A percentile compares a stretch with the other conserved stretches of the same genome.
phyloP scores from a whole-genome alignment of 1,284 basidiomycete genomes.

The Leccinum insigne region DNA sequence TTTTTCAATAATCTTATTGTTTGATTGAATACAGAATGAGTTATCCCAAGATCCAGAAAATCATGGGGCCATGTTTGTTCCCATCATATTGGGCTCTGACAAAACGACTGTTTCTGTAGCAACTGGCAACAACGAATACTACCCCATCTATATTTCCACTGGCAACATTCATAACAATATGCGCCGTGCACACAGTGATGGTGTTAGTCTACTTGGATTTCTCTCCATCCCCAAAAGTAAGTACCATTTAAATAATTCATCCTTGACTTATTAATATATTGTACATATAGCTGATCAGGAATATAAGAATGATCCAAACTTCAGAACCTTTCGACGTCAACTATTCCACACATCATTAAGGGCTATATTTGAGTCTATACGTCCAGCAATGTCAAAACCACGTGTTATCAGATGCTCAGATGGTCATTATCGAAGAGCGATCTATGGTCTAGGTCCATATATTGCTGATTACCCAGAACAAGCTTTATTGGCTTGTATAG shows the following conservation, averaged over 20 bases:
- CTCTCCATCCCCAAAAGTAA: not conserved
- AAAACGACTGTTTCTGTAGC: constrained; percentile 7
- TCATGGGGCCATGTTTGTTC: constrained; percentile 3
- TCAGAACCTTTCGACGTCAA: not conserved
- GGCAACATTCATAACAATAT: not conserved
- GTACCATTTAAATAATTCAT: not conserved
- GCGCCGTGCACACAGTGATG: not conserved
- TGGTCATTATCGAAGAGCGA: not conserved
- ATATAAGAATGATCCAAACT: not conserved
- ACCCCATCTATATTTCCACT: not conserved
- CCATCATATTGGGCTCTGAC: constrained; percentile 4
- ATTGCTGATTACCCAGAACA: not conserved
- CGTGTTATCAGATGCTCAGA: not conserved
- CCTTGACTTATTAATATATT: not conserved
- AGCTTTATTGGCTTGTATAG: not conserved
- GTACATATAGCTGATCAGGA: not conserved
- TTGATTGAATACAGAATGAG: not conserved
- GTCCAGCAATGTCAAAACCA: not conserved
- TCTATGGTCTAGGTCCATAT: not conserved
- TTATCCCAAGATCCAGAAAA: not conserved
- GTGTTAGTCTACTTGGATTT: not conserved
- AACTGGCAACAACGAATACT: constrained; percentile 7
- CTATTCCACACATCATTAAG: not conserved
- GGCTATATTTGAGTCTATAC: not conserved
- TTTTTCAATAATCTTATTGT: not conserved